Conservation (phyloP, 2,329 filamentous ascomycete genomes). For the Elsinoe necatrix region DNA sequence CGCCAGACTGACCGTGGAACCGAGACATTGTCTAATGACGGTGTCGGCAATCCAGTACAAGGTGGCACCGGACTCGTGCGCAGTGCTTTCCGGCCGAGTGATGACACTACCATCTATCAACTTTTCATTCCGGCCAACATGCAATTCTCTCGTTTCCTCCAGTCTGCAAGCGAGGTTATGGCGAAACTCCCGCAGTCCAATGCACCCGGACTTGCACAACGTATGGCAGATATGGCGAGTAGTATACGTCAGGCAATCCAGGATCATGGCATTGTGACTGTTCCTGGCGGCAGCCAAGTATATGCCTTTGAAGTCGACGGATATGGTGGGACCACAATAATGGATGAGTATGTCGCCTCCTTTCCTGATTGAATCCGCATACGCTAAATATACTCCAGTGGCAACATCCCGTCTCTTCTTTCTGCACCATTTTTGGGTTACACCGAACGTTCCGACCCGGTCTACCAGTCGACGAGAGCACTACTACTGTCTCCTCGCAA, state of each 20-base stretch:
- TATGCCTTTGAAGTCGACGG: constrained; percentile 45
- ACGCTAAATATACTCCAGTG: constrained; percentile 23
- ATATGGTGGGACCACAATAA: constrained; percentile 45
- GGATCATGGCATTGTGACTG: constrained; percentile 33
- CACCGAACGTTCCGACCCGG: constrained; percentile 30
- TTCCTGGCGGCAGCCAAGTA: constrained; percentile 27
- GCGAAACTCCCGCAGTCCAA: constrained; percentile 39
- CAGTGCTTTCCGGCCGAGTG: constrained; percentile 43
- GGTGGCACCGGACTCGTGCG: constrained; percentile 42
- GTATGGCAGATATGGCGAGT: constrained; percentile 50
- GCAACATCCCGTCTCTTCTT: constrained; percentile 60
- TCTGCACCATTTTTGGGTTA: constrained; percentile 58
- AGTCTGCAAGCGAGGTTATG: constrained; percentile 46
- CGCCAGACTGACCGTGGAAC: constrained; percentile 38
- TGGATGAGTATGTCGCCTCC: constrained; percentile 47
- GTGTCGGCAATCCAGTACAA: constrained; percentile 42
- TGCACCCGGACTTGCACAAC: constrained; percentile 40
- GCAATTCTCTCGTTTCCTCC: constrained; percentile 63
- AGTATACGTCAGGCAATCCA: constrained; percentile 39
- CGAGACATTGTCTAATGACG: constrained; percentile 46
- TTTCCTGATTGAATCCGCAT: no score
- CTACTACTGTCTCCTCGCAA: constrained; percentile 37
- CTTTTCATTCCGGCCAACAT: constrained; percentile 49
- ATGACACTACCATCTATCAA: constrained; percentile 44
- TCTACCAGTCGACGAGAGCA: constrained; percentile 40